Evolutionary conservation across 805 yeast genomes (phyloP).

Genomic region (Wickerhamiella allomyrinae): DNA sequence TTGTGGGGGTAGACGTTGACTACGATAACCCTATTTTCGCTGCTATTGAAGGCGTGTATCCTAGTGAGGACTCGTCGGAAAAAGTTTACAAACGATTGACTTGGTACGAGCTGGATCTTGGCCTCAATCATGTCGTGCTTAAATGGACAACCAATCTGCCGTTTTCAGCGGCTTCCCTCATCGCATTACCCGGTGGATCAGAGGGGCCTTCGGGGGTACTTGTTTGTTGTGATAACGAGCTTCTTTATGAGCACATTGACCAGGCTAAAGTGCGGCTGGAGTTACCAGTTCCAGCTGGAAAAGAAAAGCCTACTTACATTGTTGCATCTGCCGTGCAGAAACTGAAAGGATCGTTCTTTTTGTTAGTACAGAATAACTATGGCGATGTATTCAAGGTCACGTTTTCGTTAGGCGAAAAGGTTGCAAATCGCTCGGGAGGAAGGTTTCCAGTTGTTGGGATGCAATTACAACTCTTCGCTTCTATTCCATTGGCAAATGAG

Average conservation of each 20-base stretch:
- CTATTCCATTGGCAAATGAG: slow-evolving; percentile 44
- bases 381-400: slow-evolving; percentile 70
- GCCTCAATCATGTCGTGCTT: slow-evolving; percentile 60
- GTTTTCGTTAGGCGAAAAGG: slow-evolving; percentile 29
- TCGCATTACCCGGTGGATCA: slow-evolving; percentile 60
- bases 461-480: slow-evolving; percentile 47
- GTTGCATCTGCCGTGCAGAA: slow-evolving; percentile 51
- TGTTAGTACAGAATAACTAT: slow-evolving; percentile 48
- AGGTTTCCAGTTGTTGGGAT: slow-evolving; percentile 23
- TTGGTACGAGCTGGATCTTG: slow-evolving; percentile 74
- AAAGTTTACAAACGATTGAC: slow-evolving; percentile 30
- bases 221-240: slow-evolving; percentile 41
- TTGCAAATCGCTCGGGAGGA: slow-evolving; percentile 27
- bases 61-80: slow-evolving; percentile 15
- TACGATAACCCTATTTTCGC: slow-evolving; percentile 79
- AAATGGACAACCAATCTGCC: slow-evolving; percentile 31
- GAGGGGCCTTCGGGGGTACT: slow-evolving; percentile 61
- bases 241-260: slow-evolving; percentile 29
- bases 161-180: slow-evolving; percentile 34
- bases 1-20: slow-evolving; percentile 56
- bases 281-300: slow-evolving; percentile 37
- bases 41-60: slow-evolving; percentile 52
- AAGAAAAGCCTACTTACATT: slow-evolving; percentile 22
- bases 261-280: slow-evolving; percentile 27
- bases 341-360: slow-evolving; percentile 48